Base-by-base conservation (phyloP, 192 early-diverging fungal genomes). In the Oehlia diaphana region DNA sequence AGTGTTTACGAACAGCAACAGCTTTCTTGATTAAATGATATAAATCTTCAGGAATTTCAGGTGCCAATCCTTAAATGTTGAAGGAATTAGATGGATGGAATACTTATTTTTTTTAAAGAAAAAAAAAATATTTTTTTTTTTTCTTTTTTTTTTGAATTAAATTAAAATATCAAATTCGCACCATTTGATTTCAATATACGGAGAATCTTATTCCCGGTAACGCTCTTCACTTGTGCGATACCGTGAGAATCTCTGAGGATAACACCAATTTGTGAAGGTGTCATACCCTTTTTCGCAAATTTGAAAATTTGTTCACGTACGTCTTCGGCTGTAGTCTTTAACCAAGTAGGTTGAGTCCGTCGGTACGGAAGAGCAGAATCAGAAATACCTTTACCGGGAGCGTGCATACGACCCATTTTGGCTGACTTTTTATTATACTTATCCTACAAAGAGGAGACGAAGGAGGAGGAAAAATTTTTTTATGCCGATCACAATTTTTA, bases 1-100 rank as follows among this genome's bases (percentile, higher is more conserved):
- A 85, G 87, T 99, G 98, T 93, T 98, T 98, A 90, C 94, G 96
- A 89, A 99, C 93, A 80, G 95, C 91, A 82, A 99, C 96, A 81
- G 98, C 97, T 95, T 98, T 98, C 94, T 98, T 99, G 91, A 98
- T 98, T 82, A 99, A 88, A 89, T 96, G 95, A 93, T 98, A 98
- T 74, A 99, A 92, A 90, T 99, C 97, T 90, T 99, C 98, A 81
- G 97, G 97, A 85, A 98, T 93, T 85, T 95, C 93, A 77, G 97
- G 97, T 81, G 92, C 95, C 71, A 97, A 88, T 82, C 86, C 77
- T 78, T 28, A 33, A 44, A 78, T 14, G 10, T 2, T 47, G 19
- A 79, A 61, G 2, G 9, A 65, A 4, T 58, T 58, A 19, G 50
- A 58, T 58, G 50, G 50, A 58, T 58, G 13, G 50, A 19, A 58